Base-by-base conservation (phyloP, 139 green algal genomes). In the Pseudopediastrum boryanum region DNA sequence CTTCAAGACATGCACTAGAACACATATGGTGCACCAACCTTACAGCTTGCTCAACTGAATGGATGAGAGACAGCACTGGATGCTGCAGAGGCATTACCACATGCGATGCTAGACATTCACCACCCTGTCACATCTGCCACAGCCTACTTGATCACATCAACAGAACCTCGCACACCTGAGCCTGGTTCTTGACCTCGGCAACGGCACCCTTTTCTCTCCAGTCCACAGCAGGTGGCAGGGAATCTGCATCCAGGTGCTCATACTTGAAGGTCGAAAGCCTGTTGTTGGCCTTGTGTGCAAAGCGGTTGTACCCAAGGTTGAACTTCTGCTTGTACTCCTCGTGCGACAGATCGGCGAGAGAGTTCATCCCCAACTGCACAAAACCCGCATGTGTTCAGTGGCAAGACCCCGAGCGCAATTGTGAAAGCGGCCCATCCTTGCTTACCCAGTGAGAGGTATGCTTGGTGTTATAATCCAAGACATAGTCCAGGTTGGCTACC, bases 171-270 rank as follows among this genome's bases (percentile, higher is more conserved):
- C 91, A 94, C 79, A 88, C 85, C 82, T 85, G 83, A 27, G 71
- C 80, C 88, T 99, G 96, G 87, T 99, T 98, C 89, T 99, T 99
- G 21, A 98, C 93, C 29, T 84, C 61, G 0, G 90, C 96, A 4
- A 98, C 95, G 1, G 90, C 94, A 13, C 92, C 91, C 71, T 94
- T 75, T 10, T 89, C 65, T 0, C 89, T 77, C 95, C 95, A 99
- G 86, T 99, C 92, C 5, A 95, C 69, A 0, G 67, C 27, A 0
- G 80, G 38, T 2, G 93, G 86, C 19, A 90, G 64, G 19, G 46
- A 44, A 2, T 48, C 63, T 36, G 66, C 75, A 42, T 89, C 68
- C 23, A 84, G 46, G 29, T 81, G 36, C 3, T 76, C 89, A 61
- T 96, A 82, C 31, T 66, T 63, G 61, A 95, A 94, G 13, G 31